These are phyloP conservation scores for Phytopythium cucurbitacearum DNA, from an alignment of 352 stramenopile species.

Conservation along the genomic window DNA sequence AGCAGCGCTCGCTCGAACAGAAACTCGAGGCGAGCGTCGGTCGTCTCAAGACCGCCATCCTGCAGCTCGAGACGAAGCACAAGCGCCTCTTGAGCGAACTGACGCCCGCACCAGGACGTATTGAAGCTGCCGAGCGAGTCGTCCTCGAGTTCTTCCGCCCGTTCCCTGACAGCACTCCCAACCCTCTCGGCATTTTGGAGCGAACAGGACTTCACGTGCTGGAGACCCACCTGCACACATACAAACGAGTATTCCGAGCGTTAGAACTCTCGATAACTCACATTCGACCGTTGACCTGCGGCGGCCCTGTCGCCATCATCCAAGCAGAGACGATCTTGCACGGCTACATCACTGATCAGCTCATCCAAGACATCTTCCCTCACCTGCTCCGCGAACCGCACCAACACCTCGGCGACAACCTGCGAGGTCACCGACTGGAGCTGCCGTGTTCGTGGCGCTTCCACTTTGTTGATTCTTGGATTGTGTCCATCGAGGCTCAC, in stretches of 20 bases:
- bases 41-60: constrained; percentile 17
- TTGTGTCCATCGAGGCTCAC: too few relatives aligned
- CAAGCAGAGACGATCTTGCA: too few relatives aligned
- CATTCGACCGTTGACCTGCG: too few relatives aligned
- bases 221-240: neutral
- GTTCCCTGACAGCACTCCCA: constrained; percentile 8
- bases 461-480: too few relatives aligned
- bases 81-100: constrained; percentile 6
- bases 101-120: neutral
- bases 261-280: too few relatives aligned
- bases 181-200: neutral
- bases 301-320: too few relatives aligned
- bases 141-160: constrained; percentile 22
- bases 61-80: constrained; percentile 12
- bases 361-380: too few relatives aligned
- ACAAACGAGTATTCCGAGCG: neutral
- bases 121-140: constrained; percentile 7
- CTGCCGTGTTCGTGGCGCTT: too few relatives aligned
- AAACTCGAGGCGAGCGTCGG: constrained; percentile 16
- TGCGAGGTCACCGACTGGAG: too few relatives aligned
- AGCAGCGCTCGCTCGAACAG: constrained; percentile 13
- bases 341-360: too few relatives aligned
- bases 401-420: too few relatives aligned
- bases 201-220: neutral
- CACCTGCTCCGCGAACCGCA: too few relatives aligned